phyloP scores from a whole-genome alignment of 2,329 filamentous ascomycete species.

The Trichoderma koningiopsis region DNA sequence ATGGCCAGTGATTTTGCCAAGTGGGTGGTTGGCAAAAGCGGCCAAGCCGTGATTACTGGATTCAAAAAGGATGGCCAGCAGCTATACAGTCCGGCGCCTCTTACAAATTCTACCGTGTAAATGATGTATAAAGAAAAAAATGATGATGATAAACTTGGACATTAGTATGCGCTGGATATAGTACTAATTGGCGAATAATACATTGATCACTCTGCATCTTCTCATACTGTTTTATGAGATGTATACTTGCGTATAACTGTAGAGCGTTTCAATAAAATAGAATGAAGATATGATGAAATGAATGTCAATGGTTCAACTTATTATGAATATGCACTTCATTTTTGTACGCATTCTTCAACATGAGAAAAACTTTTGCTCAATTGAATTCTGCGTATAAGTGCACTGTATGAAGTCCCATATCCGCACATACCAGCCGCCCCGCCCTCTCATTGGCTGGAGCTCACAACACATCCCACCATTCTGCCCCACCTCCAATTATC shows the following conservation, averaged over 20 bases:
- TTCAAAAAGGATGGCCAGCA: conserved; percentile 44
- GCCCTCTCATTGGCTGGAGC: conserved; percentile 8
- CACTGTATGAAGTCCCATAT: neutral
- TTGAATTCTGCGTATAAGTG: neutral
- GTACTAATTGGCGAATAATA: neutral
- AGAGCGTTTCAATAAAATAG: neutral
- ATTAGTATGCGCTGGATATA: neutral
- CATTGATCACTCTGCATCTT: neutral
- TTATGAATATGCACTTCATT: neutral
- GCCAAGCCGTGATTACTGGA: conserved; percentile 41
- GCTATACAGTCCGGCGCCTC: conserved; percentile 42
- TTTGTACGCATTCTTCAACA: neutral
- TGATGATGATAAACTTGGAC: neutral
- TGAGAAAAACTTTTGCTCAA: neutral
- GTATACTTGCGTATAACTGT: neutral
- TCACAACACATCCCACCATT: conserved; percentile 16
- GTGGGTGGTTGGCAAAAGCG: conserved; percentile 43
- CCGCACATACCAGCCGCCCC: neutral
- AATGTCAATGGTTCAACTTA: neutral
- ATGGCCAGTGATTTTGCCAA: conserved; percentile 42
- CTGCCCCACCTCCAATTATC: conserved; percentile 15
- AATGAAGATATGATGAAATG: neutral
- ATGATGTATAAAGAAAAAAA: neutral
- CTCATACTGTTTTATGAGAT: neutral
- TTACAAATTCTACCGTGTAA: neutral